Evolutionary conservation across 1,139 yeast species (phyloP).

Genomic region (Hyphopichia khmerensis): DNA sequence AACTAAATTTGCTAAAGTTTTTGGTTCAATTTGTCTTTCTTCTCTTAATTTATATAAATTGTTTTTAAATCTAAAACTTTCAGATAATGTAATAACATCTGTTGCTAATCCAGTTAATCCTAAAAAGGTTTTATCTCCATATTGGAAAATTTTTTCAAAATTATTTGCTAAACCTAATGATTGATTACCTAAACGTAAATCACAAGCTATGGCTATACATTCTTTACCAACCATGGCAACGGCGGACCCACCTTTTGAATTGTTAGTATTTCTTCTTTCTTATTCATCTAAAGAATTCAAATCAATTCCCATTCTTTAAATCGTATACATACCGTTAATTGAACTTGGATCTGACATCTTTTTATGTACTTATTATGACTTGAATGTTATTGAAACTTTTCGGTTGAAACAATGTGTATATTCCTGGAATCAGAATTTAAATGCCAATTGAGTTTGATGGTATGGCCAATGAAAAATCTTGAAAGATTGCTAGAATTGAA

Average conservation of each 20-base stretch:
- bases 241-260: constrained; percentile 75
- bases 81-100: constrained; percentile 85
- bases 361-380: neutral
- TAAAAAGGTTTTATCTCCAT: constrained; percentile 75
- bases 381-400: neutral
- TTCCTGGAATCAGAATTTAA: neutral
- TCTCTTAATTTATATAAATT: constrained; percentile 89
- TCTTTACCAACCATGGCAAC: constrained; percentile 99
- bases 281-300: too few relatives aligned
- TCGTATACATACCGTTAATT: constrained; percentile 38
- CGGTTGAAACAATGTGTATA: too few relatives aligned
- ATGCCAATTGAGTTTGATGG: neutral
- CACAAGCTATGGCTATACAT: constrained; percentile 97
- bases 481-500: neutral
- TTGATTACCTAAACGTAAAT: constrained; percentile 90
- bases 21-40: constrained; percentile 90
- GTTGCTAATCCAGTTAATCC: constrained; percentile 96
- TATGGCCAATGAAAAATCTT: neutral
- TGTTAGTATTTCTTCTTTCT: constrained; percentile 7
- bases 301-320: neutral
- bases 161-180: constrained; percentile 89
- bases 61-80: constrained; percentile 78
- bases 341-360: constrained; percentile 51
- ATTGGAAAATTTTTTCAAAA: constrained; percentile 87
- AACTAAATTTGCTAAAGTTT: constrained; percentile 88